phyloP scores from a whole-genome alignment of 2,329 filamentous ascomycete species.

The Zasmidium angulare region DNA sequence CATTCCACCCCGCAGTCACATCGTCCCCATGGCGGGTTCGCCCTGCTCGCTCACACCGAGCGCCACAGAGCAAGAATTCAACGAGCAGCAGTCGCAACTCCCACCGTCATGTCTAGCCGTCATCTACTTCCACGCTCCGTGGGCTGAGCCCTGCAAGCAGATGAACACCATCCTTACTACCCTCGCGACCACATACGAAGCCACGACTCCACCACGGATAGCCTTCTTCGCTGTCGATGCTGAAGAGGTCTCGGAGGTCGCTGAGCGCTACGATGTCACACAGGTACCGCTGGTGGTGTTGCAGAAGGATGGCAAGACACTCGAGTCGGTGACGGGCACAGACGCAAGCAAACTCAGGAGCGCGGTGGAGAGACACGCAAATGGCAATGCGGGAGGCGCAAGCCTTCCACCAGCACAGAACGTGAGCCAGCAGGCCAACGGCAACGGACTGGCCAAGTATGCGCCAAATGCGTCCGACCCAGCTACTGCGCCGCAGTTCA shows the following conservation, averaged over 20 bases:
- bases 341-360: slow-evolving; percentile 82
- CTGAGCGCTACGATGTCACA: slow-evolving; percentile 89
- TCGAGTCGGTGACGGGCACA: slow-evolving; percentile 86
- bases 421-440: slow-evolving; percentile 29
- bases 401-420: slow-evolving; percentile 44
- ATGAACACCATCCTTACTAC: slow-evolving; percentile 85
- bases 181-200: slow-evolving; percentile 81
- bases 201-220: slow-evolving; percentile 62
- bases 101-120: slow-evolving; percentile 72
- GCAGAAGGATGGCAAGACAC: slow-evolving; percentile 68
- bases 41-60: slow-evolving; percentile 68
- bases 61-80: slow-evolving; percentile 71
- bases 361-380: slow-evolving; percentile 81
- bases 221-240: slow-evolving; percentile 91
- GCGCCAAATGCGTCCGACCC: slow-evolving; percentile 45
- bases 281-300: slow-evolving; percentile 92
- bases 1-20: slow-evolving; percentile 7
- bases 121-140: slow-evolving; percentile 93
- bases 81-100: slow-evolving; percentile 64
- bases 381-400: slow-evolving; percentile 34
- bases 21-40: slow-evolving; percentile 11
- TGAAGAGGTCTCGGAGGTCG: slow-evolving; percentile 88
- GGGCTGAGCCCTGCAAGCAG: slow-evolving; percentile 93
- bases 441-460: slow-evolving; percentile 43
- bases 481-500: slow-evolving; percentile 49